Percentiles rank a stretch among this genome's conserved stretches.
phyloP scores from a whole-genome alignment of 768 basidiomycete species.

The Russula sp. region DNA sequence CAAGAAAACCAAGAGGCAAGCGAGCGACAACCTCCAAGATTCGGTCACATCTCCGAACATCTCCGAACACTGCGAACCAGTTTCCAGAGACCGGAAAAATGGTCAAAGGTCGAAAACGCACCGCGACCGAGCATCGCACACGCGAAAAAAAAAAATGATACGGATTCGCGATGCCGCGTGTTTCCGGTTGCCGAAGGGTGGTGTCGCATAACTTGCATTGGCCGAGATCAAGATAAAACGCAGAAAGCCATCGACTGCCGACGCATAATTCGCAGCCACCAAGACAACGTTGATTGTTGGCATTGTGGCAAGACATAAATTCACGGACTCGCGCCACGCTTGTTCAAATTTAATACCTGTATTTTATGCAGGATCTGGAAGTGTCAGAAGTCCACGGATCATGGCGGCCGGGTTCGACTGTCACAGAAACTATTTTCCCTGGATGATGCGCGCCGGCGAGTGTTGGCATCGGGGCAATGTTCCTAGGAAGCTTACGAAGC shows the following conservation, averaged over 20 bases:
- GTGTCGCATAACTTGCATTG: not conserved
- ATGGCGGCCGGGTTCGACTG: not conserved
- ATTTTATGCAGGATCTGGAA: not conserved
- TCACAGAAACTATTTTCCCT: not conserved
- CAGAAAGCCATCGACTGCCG: not conserved
- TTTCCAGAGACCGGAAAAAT: not conserved
- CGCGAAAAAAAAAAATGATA: not conserved
- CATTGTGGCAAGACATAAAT: not conserved
- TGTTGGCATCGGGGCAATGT: not conserved
- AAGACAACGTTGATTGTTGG: not conserved
- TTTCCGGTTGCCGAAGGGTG: not conserved
- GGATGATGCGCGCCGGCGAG: not conserved
- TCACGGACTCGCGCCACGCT: not conserved
- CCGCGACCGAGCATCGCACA: not conserved
- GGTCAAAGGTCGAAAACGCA: not conserved
- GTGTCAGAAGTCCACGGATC: not conserved
- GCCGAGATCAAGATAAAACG: not conserved
- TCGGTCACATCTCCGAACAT: not conserved
- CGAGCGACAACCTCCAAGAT: not conserved
- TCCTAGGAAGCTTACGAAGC: not conserved
- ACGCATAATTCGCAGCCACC: not conserved
- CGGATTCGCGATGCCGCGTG: not conserved
- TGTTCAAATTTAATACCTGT: not conserved
- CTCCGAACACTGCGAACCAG: not conserved
- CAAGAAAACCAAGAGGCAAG: not conserved